These are phyloP conservation scores for Fusarium pseudonygamai DNA, from an alignment of 2,329 filamentous ascomycete species.

Conservation along the genomic window DNA sequence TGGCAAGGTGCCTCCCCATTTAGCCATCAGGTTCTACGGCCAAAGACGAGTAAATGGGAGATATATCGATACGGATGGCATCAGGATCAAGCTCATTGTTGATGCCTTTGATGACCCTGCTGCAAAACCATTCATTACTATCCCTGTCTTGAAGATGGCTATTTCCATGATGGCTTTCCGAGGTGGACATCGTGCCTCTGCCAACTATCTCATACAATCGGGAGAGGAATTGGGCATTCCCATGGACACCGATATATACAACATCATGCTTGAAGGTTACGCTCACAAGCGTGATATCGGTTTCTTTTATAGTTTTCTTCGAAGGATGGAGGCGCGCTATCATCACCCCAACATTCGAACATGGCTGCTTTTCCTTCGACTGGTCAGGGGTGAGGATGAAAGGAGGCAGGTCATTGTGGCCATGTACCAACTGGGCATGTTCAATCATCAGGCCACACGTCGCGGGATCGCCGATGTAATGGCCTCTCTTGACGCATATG, in stretches of 20 bases:
- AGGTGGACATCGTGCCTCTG: constrained; percentile 49
- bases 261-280: constrained; percentile 56
- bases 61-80: constrained; percentile 50
- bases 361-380: constrained; percentile 59
- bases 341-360: constrained; percentile 56
- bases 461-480: constrained; percentile 54
- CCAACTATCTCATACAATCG: constrained; percentile 50
- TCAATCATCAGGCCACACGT: constrained; percentile 50
- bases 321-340: constrained; percentile 53
- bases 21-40: constrained; percentile 50
- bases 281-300: constrained; percentile 51
- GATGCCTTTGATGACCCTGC: constrained; percentile 51
- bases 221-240: constrained; percentile 51
- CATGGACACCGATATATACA: constrained; percentile 58
- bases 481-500: constrained; percentile 55
- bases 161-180: constrained; percentile 53
- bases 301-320: constrained; percentile 54
- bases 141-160: constrained; percentile 54
- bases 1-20: constrained; percentile 47
- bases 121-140: constrained; percentile 49
- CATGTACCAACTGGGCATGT: constrained; percentile 58
- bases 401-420: constrained; percentile 56
- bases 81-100: constrained; percentile 52
- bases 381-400: constrained; percentile 68
- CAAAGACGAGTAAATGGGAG: constrained; percentile 41